Percentiles rank a stretch among this genome's conserved stretches.
Conservation (phyloP, 2,329 filamentous ascomycete species). For the Xylaria sp. region DNA sequence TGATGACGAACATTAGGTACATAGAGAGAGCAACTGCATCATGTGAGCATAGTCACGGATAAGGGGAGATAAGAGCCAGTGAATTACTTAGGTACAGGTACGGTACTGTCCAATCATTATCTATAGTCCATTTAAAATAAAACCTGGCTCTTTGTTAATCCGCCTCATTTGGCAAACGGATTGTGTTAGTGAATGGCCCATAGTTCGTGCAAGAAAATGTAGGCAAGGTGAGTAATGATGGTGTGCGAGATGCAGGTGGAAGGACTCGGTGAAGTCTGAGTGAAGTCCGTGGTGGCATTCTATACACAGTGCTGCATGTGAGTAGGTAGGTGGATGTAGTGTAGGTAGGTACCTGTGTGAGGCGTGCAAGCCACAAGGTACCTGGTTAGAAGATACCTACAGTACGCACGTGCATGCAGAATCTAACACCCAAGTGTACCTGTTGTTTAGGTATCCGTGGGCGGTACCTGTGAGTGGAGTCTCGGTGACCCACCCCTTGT, state of each 20-base stretch:
- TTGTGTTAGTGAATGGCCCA: not conserved
- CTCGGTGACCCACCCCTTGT: constrained; percentile 22
- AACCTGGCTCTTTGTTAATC: not conserved
- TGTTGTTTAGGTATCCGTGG: constrained; percentile 3
- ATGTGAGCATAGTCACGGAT: constrained; percentile 28
- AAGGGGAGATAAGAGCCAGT: constrained; percentile 24
- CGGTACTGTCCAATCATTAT: not conserved
- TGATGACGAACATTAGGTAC: constrained; percentile 23
- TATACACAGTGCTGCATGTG: not conserved
- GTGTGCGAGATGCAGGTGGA: not conserved
- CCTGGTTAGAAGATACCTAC: not conserved
- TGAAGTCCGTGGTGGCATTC: not conserved
- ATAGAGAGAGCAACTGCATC: constrained; percentile 12
- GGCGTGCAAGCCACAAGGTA: constrained; percentile 7
- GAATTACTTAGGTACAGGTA: not conserved
- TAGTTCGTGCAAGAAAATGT: not conserved
- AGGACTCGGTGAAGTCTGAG: not conserved
- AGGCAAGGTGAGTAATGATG: not conserved
- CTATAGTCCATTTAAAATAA: not conserved
- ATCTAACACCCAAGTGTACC: not conserved
- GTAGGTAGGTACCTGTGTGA: not conserved
- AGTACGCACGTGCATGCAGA: not conserved
- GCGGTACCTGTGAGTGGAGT: constrained; percentile 16
- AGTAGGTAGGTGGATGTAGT: constrained; percentile 3
- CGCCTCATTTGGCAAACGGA: not conserved